Evolutionary conservation across 2,329 filamentous ascomycete genomes (phyloP).

Genomic region (Fusarium drepaniforme): DNA sequence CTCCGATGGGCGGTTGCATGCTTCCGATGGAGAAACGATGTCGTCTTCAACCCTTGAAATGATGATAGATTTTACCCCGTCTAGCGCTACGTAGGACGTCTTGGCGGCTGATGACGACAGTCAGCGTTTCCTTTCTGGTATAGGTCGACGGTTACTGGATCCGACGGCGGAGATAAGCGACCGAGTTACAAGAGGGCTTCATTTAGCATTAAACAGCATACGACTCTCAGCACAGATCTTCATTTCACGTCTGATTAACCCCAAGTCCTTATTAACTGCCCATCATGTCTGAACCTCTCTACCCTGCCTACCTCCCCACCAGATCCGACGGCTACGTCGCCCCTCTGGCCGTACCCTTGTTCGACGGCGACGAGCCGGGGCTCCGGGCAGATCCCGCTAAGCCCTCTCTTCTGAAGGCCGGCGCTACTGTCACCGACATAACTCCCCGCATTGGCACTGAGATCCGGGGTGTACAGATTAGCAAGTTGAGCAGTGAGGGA

Average conservation of each 20-base stretch:
- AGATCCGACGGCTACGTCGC: slow-evolving; percentile 47
- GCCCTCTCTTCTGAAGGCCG: slow-evolving; percentile 33
- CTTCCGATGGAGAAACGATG: slow-evolving; percentile 5
- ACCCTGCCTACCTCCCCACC: slow-evolving; percentile 49
- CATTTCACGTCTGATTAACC: too few relatives aligned
- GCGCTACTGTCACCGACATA: slow-evolving; percentile 35
- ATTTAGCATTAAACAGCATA: background rate
- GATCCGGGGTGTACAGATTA: slow-evolving; percentile 47
- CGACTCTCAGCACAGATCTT: background rate
- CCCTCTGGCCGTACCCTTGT: slow-evolving; percentile 41
- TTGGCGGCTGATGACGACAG: slow-evolving; percentile 3
- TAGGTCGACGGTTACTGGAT: slow-evolving; percentile 14
- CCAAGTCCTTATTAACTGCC: too few relatives aligned
- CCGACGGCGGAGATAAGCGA: slow-evolving; percentile 20
- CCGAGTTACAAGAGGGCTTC: background rate
- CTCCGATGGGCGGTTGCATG: slow-evolving; percentile 3
- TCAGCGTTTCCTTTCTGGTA: slow-evolving; percentile 13
- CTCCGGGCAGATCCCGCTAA: slow-evolving; percentile 45
- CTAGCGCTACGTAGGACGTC: background rate
- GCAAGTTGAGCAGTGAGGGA: slow-evolving; percentile 35
- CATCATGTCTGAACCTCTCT: slow-evolving; percentile 42
- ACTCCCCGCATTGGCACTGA: slow-evolving; percentile 47
- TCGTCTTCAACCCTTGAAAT: slow-evolving; percentile 29
- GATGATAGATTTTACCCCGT: slow-evolving; percentile 6
- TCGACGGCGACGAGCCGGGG: slow-evolving; percentile 48